phyloP scores from a whole-genome alignment of 768 basidiomycete species.

The Mycena rebaudengoi region DNA sequence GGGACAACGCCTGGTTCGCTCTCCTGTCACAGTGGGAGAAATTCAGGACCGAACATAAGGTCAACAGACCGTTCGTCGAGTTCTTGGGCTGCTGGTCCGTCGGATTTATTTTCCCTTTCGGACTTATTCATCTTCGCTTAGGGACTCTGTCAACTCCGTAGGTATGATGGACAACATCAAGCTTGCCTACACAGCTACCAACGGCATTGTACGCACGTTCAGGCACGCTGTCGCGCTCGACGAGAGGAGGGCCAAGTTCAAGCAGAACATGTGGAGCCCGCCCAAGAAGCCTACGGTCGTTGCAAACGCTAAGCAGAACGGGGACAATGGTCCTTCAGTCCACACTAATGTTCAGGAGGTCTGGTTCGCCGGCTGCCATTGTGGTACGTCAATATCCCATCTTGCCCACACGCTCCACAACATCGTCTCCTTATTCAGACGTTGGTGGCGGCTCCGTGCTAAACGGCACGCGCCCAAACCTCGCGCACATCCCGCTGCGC shows the following conservation, averaged over 20 bases:
- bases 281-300: slow-evolving; percentile 2
- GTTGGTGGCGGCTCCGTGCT: slow-evolving; percentile 17
- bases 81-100: slow-evolving; percentile 16
- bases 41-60: not conserved
- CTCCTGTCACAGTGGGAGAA: not conserved
- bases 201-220: slow-evolving; percentile 10
- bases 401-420: not conserved
- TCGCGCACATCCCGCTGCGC: slow-evolving; percentile 11
- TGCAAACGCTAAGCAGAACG: not conserved
- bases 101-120: not conserved
- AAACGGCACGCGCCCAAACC: slow-evolving; percentile 12
- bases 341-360: slow-evolving; percentile 13
- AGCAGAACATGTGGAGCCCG: slow-evolving; percentile 9
- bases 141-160: slow-evolving; percentile 21
- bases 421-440: not conserved
- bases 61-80: slow-evolving; percentile 11
- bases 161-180: slow-evolving; percentile 1
- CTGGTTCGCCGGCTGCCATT: slow-evolving; percentile 19
- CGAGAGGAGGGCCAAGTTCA: slow-evolving; percentile 15
- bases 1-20: not conserved
- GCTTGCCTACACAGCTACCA: slow-evolving; percentile 12
- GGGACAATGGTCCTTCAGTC: slow-evolving; percentile 2
- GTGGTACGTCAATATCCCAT: slow-evolving; percentile 12
- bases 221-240: slow-evolving; percentile 15
- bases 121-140: slow-evolving; percentile 5